These are phyloP conservation scores for Trichoderma sp. DNA, from an alignment of 2,329 filamentous ascomycete genomes.

Conservation along the genomic window DNA sequence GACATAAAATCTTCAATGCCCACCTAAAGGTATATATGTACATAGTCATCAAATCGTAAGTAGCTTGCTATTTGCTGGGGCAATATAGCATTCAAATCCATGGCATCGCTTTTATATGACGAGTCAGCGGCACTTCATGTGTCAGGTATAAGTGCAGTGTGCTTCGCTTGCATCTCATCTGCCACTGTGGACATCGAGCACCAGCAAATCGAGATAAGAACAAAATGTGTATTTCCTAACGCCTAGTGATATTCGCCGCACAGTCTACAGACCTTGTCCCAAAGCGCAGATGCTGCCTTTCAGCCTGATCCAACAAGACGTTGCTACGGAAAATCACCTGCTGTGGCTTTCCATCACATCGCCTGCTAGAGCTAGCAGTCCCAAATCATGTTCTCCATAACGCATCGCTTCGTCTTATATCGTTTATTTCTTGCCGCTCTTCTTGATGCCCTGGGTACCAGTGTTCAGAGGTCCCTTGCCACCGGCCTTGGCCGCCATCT, in stretches of 20 bases:
- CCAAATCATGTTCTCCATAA: constrained; percentile 10
- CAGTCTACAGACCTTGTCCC: background rate
- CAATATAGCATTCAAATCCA: background rate
- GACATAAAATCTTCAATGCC: background rate
- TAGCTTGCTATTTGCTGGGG: background rate
- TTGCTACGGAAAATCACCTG: background rate
- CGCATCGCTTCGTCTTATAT: background rate
- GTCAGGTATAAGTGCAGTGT: background rate
- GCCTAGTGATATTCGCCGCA: background rate
- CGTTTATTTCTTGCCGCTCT: constrained; percentile 90
- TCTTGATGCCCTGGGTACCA: constrained; percentile 89
- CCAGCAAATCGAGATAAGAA: background rate
- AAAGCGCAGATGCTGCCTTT: background rate
- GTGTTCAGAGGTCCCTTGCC: constrained; percentile 87
- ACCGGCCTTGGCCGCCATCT: constrained; percentile 74
- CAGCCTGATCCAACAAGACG: background rate
- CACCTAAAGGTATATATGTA: background rate
- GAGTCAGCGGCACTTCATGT: background rate
- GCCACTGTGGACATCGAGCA: too few relatives aligned
- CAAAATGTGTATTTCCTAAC: background rate
- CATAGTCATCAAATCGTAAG: background rate
- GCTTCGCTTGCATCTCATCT: background rate
- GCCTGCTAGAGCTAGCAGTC: background rate
- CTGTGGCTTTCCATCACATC: background rate
- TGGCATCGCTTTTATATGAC: background rate